A percentile compares a stretch with the other conserved stretches of the same genome.
These are phyloP conservation scores for Trichothecium sympodiale DNA, from an alignment of 2,329 filamentous ascomycete genomes.

Conservation along the genomic window DNA sequence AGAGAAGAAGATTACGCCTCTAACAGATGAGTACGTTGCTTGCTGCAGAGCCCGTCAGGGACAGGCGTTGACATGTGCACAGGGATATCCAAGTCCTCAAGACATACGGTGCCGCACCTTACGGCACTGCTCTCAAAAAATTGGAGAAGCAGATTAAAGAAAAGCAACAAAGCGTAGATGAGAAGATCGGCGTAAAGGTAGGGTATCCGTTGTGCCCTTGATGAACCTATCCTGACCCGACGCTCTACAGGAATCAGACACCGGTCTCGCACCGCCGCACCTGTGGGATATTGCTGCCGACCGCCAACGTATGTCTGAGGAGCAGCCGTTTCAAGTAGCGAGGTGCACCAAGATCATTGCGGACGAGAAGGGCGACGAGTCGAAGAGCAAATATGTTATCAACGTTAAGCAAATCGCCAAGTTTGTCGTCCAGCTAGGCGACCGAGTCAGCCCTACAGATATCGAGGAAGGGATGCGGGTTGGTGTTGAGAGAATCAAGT, in stretches of 20 bases:
- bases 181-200: conserved; percentile 90
- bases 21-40: conserved; percentile 78
- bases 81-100: conserved; percentile 99
- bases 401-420: conserved; percentile 99
- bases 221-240: conserved; percentile 10
- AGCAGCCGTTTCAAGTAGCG: conserved; percentile 94
- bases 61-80: conserved; percentile 13
- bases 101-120: conserved; percentile 95
- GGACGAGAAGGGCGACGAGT: conserved; percentile 81
- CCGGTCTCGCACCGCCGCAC: conserved; percentile 93
- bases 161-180: conserved; percentile 93
- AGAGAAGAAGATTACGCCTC: conserved; percentile 98
- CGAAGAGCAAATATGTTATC: conserved; percentile 99
- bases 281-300: conserved; percentile 98
- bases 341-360: conserved; percentile 98
- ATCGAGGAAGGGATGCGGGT: conserved; percentile 99
- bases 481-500: conserved; percentile 96
- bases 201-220: not conserved
- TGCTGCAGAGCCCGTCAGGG: conserved; percentile 1
- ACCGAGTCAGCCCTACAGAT: conserved; percentile 94
- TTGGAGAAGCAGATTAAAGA: conserved; percentile 99
- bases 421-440: conserved; percentile 95
- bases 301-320: conserved; percentile 95
- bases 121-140: conserved; percentile 87
- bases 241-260: conserved; percentile 77